Conservation (phyloP, 176 grass and related monocot genomes). For the Cocos nucifera region DNA sequence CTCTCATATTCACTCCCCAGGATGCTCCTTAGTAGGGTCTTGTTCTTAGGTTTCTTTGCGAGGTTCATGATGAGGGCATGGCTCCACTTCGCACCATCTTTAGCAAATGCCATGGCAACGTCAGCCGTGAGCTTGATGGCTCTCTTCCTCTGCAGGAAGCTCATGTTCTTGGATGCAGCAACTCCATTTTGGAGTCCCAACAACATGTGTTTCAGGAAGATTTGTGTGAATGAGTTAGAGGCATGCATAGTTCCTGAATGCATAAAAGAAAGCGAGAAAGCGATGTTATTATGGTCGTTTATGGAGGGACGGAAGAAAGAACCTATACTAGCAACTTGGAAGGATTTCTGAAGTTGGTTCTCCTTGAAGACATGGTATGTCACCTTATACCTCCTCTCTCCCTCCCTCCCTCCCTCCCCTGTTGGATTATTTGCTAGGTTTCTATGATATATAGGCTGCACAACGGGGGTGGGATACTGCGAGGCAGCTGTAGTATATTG, state of each 20-base stretch:
- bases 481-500: no score
- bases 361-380: no score
- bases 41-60: slow-evolving; percentile 8
- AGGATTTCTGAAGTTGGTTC: no score
- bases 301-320: neutral
- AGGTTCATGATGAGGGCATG: slow-evolving; percentile 13
- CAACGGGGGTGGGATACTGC: no score
- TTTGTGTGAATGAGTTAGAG: slow-evolving; percentile 31
- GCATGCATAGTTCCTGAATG: slow-evolving; percentile 30
- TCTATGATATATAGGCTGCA: no score
- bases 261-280: neutral
- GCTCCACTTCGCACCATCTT: slow-evolving; percentile 9
- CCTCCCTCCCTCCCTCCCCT: no score
- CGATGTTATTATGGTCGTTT: neutral
- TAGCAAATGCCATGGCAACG: slow-evolving; percentile 42
- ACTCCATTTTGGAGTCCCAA: slow-evolving; percentile 18
- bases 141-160: slow-evolving; percentile 34
- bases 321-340: neutral
- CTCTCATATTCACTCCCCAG: slow-evolving; percentile 24
- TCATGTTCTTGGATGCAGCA: slow-evolving; percentile 19
- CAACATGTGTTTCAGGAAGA: slow-evolving; percentile 48
- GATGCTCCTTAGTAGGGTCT: slow-evolving; percentile 9
- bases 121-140: slow-evolving; percentile 46
- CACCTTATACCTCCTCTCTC: no score
- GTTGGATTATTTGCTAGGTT: no score